phyloP scores from a whole-genome alignment of 257 asterid species.

The Solanum sitiens region DNA sequence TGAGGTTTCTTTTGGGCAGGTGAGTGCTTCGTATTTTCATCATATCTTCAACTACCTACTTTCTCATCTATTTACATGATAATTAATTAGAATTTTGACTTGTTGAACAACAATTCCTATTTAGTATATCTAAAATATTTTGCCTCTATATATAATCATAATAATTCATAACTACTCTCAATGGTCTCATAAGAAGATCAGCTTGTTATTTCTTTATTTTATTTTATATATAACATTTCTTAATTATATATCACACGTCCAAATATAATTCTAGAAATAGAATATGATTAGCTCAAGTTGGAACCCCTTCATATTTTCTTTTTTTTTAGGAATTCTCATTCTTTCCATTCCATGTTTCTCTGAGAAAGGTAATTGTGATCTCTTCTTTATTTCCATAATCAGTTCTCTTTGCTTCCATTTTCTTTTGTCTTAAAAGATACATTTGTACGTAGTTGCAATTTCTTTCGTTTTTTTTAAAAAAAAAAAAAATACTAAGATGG shows the following conservation, averaged over 20 bases:
- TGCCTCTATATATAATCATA: not conserved
- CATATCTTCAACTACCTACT: not conserved
- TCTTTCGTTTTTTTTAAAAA: too few relatives aligned
- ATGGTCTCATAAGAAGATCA: not conserved
- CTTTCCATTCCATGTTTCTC: slow-evolving; percentile 25
- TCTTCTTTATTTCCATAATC: not conserved
- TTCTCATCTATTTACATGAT: not conserved
- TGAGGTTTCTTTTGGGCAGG: not conserved
- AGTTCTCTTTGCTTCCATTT: not conserved
- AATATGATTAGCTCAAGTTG: not conserved
- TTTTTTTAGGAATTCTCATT: slow-evolving; percentile 13
- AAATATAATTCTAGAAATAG: not conserved
- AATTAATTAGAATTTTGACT: not conserved
- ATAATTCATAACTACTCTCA: not conserved
- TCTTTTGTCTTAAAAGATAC: not conserved
- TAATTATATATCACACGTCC: not conserved
- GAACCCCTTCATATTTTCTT: not conserved
- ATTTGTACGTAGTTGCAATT: not conserved
- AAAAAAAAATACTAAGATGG: not conserved
- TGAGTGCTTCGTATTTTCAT: not conserved
- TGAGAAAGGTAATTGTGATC: slow-evolving; percentile 32
- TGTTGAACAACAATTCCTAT: not conserved
- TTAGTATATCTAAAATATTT: not conserved
- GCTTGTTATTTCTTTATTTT: not conserved
- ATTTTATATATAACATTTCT: not conserved